Evolutionary conservation across 345 rosid species (phyloP), one percentile per base, ranked within the genome.

Genomic region (Boechera stricta): DNA sequence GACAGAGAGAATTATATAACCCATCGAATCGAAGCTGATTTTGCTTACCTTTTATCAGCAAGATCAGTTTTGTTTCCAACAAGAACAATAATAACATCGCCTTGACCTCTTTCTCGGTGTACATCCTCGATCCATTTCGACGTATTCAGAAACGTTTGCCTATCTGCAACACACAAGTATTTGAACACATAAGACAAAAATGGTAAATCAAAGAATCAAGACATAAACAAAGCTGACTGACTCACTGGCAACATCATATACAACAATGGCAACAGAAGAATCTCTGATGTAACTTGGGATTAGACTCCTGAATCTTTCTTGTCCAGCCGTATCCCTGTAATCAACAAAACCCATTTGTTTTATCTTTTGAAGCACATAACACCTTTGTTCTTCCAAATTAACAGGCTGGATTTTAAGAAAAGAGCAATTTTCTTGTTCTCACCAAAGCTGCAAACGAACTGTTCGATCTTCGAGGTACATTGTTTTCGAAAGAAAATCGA

Each of bases 1-100:
- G 64, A 49, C 26, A 2, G 31, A 10, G 31, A 15, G 28, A 32
- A 29, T 3, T 2, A 41, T 48, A 59, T 31, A 44, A 18, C 13
- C 8, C 9, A 57, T 28, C 10, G 1, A 21, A 16, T 53, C 10
- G 10, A 66, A 74, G 39, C 44, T 29, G 45, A 36, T 26, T 24
- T 45, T 32, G 55, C 12, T 41, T 10, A 87, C 94, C 94, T 85
- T 82, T 90, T 88, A 68, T 90, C 90, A 61, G 82, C 92, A 59
- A 90, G 97, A 82, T 93, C 96, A n/a, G 97, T 93, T 81, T 93
- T 93, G 89, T 91, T 93, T 44, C 97, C 97, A 55, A 91, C 96
- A 64, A 93, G 92, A 61, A 93, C 97, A 29, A 93, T 86, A 69
- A 93, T 87, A 64, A 91, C 97, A 58, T 90, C 97, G 9, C 85